Conservation (phyloP, 768 basidiomycete genomes). For the Suillus brevipes region DNA sequence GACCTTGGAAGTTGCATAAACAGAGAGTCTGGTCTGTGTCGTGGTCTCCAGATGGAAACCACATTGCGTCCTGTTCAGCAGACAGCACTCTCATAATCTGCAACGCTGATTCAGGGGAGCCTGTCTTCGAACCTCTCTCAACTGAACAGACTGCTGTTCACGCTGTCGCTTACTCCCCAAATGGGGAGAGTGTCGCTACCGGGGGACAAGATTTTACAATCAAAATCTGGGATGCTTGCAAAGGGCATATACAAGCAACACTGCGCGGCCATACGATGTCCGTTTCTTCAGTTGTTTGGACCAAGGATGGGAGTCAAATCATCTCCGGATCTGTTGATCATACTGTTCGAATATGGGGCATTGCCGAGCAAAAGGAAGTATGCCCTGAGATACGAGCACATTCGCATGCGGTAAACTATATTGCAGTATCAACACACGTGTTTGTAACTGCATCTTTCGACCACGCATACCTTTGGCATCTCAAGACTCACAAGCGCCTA, state of each 20-base stretch:
- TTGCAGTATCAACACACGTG: background rate
- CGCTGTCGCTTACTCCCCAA: slow-evolving; percentile 19
- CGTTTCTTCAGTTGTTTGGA: slow-evolving; percentile 2
- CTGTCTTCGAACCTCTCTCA: slow-evolving; percentile 2
- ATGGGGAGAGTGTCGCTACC: slow-evolving; percentile 21
- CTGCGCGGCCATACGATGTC: background rate
- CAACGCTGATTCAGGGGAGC: background rate
- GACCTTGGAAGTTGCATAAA: slow-evolving; percentile 18
- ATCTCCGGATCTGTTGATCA: background rate
- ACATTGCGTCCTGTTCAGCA: slow-evolving; percentile 14
- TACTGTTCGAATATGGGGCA: slow-evolving; percentile 6
- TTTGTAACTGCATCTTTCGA: background rate
- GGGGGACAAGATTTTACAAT: slow-evolving; percentile 22
- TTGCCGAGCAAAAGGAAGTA: background rate
- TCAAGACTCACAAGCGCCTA: background rate
- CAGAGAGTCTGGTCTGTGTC: slow-evolving; percentile 14
- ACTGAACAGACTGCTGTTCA: slow-evolving; percentile 23
- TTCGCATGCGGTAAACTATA: background rate
- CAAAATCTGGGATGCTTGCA: slow-evolving; percentile 20
- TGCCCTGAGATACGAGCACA: background rate
- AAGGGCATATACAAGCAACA: background rate
- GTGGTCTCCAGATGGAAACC: slow-evolving; percentile 24
- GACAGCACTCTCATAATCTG: slow-evolving; percentile 4
- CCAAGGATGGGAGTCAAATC: background rate
- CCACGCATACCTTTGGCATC: background rate